Evolutionary conservation across 2,329 filamentous ascomycete genomes (phyloP), one percentile per base, ranked within the genome.

Genomic region (Exutisphaerella laricina): DNA sequence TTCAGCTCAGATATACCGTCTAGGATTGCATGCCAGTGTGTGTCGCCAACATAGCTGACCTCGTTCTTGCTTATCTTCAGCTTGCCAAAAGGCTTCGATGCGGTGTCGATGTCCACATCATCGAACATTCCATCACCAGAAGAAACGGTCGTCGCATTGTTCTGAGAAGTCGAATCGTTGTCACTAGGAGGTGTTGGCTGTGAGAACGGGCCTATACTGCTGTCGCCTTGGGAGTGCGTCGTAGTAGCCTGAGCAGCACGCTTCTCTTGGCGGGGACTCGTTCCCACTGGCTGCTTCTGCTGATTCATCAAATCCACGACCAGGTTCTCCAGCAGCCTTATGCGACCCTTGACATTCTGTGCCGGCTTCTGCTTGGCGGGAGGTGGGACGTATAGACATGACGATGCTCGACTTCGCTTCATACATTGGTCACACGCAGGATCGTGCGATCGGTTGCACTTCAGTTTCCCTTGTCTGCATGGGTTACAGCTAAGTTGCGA

Each of bases 1-100:
- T 62, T 63, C 31, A 64, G 35, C 5, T 63, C 60, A 18, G 53
- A 57, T 21, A 65, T 64, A 64, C 89, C 85, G 54, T 79, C 74
- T 41, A 94, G 69, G 40, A 94, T 79, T 28, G 82, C 79, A 56
- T 85, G 82, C 87, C 88, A 94, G 64, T 92, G 85, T 42, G 85
- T 82, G 52, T 88, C 83, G 43, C 86, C 88, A 49, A 90, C 71
- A 61, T 92, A 94, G 68, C 86, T 79, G 17, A 84, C 83, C 63
- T 88, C 88, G 42, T 75, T 72, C 36, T 74, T 66, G 56, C 89
- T 85, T 50, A 94, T 82, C 59, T 88, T 89, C 59, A 94, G 75
- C 33, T 88, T 74, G n/a, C 87, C 87, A 49, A 92, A 75, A 1
- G 84, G 87, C 44, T 80, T 81, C 4, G 82, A 81, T 1, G 79